Base-by-base conservation (phyloP, 345 rosid genomes). In the Euphorbia tirucalli region DNA sequence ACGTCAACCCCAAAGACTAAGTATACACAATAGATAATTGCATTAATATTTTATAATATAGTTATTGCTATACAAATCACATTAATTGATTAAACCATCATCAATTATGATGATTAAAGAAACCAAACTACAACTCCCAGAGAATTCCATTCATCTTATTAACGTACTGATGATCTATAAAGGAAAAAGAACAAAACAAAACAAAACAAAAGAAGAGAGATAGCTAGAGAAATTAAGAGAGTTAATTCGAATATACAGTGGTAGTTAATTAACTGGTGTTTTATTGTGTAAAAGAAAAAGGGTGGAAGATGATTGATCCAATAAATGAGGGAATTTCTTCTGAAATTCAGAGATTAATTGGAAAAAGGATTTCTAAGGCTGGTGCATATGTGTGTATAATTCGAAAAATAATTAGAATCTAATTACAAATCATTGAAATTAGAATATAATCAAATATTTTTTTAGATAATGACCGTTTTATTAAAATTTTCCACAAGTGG, bases 341-440 rank as follows among this genome's bases (percentile, higher is more conserved):
- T 77, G 88, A 55, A 84, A 43, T 75, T 89, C 82, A 30, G 81
- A 65, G 75, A 83, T 66, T 52, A 89, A 77, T n/a, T n/a, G n/a
- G n/a, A n/a, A n/a, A n/a, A n/a, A n/a, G n/a, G n/a, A n/a, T n/a
- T n/a, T n/a, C n/a, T n/a, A n/a, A n/a, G n/a, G n/a, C n/a, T n/a
- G n/a, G n/a, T n/a, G n/a, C n/a, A n/a, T n/a, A n/a, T n/a, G n/a
- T n/a, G n/a, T n/a, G n/a, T n/a, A n/a, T n/a, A n/a, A n/a, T n/a
- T n/a, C n/a, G n/a, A n/a, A n/a, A n/a, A n/a, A n/a, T n/a, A n/a
- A n/a, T n/a, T n/a, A n/a, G n/a, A n/a, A n/a, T n/a, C n/a, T n/a
- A n/a, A n/a, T n/a, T n/a, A n/a, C n/a, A n/a, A n/a, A n/a, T n/a
- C n/a, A n/a, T n/a, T n/a, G n/a, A n/a, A n/a, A n/a, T n/a, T n/a